phyloP scores from a whole-genome alignment of 2,329 filamentous ascomycete species.

The Fusarium sp. region DNA sequence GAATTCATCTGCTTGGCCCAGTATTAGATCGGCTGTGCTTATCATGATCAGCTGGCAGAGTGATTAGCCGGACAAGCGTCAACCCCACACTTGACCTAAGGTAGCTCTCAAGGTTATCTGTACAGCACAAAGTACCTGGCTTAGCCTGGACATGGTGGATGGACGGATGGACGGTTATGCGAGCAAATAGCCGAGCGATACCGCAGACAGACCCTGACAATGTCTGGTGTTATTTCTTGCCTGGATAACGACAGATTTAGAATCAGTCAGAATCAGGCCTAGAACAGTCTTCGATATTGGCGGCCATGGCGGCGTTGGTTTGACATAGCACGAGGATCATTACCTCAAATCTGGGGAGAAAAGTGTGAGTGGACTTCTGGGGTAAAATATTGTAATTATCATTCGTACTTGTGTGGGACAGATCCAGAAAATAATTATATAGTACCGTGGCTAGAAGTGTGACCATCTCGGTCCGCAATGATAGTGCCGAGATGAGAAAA shows the following conservation, averaged over 20 bases:
- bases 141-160: not conserved
- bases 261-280: constrained; percentile 2
- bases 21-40: constrained; percentile 31
- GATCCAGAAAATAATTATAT: constrained; percentile 10
- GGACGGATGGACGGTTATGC: constrained; percentile 2
- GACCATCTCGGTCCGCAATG: constrained; percentile 9
- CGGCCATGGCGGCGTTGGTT: constrained; percentile 10
- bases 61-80: constrained; percentile 28
- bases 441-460: constrained; percentile 14
- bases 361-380: constrained; percentile 44
- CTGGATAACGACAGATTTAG: not conserved
- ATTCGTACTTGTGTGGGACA: constrained; percentile 24
- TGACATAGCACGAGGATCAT: constrained; percentile 22
- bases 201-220: constrained; percentile 12
- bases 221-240: constrained; percentile 13
- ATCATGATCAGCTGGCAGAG: constrained; percentile 39
- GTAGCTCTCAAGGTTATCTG: constrained; percentile 26
- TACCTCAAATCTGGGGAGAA: constrained; percentile 36
- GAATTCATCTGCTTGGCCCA: constrained; percentile 9
- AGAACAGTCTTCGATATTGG: constrained; percentile 16
- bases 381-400: constrained; percentile 30
- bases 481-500: constrained; percentile 29
- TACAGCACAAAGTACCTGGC: not conserved
- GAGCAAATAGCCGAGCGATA: constrained; percentile 29
- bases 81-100: constrained; percentile 37